Evolutionary conservation across 805 yeast genomes (phyloP).

Genomic region (Candida krabiensis): DNA sequence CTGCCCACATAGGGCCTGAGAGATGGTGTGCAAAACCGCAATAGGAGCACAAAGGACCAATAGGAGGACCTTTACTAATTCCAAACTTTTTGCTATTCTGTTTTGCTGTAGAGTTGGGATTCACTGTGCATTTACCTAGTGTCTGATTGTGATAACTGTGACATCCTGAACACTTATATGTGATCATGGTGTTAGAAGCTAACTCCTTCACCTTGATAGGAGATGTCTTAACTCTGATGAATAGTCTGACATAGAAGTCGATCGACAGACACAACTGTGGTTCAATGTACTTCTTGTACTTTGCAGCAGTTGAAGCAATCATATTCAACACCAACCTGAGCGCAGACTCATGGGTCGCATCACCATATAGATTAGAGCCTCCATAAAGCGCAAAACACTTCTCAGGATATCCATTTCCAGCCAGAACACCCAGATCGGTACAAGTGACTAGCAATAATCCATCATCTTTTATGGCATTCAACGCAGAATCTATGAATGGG

Average conservation of each 20-base stretch:
- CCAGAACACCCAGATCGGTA: conserved; percentile 93
- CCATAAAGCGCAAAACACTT: conserved; percentile 95
- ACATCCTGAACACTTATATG: conserved; percentile 87
- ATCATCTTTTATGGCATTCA: conserved; percentile 78
- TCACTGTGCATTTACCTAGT: conserved; percentile 59
- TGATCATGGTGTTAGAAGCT: conserved; percentile 72
- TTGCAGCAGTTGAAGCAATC: conserved; percentile 82
- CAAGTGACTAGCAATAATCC: conserved; percentile 91
- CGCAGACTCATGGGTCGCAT: conserved; percentile 92
- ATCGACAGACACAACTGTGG: conserved; percentile 85
- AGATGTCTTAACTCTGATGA: conserved; percentile 72
- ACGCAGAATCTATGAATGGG: conserved; percentile 91
- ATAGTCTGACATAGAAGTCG: conserved; percentile 88
- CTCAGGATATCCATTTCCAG: conserved; percentile 96
- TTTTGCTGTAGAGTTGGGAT: conserved; percentile 19
- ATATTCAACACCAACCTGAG: conserved; percentile 76
- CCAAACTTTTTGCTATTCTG: conserved; percentile 47
- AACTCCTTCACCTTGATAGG: conserved; percentile 82
- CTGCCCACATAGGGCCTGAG: conserved; percentile 98
- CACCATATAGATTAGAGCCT: conserved; percentile 83
- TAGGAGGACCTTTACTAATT: conserved; percentile 63
- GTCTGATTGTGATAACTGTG: conserved; percentile 69
- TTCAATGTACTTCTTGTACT: conserved; percentile 81
- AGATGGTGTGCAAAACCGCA: conserved; percentile 74
- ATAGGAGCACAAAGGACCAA: conserved; percentile 60